Base-by-base conservation (phyloP, 2,329 filamentous ascomycete species). In the Ophiosphaerella korrae region DNA sequence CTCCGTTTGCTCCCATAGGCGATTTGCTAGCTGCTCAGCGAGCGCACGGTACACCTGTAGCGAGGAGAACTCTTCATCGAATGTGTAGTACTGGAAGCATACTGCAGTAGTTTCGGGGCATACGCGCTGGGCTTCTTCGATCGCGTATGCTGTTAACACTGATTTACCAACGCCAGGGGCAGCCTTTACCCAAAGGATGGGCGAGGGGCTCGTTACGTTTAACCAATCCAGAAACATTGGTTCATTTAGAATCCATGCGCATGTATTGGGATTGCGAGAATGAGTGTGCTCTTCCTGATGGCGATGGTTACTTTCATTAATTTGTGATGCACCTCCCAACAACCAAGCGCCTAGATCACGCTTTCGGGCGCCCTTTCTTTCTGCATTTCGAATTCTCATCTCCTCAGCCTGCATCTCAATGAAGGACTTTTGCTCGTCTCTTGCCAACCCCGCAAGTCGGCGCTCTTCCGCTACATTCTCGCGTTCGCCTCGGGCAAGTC, bases 1-100 rank as follows among this genome's bases (percentile, higher is more conserved):
- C 21, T 33, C 31, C 12, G 29, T 48, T 3, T 48, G 36, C 21
- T 48, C 36, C 45, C 45, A 48, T 23, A 48, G 21, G 7, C 24
- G 36, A 26, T 48, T 41, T 9, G 23, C 29, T 36, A 48, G 26
- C 18, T 48, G 45, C 34, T 48, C 45, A 8, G 45, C 37, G 29
- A 48, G 37, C n/a, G 35, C 31, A 13, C 45, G 36, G 14, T 33
- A 36, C 8, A 48, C 45, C 24, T 48, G 36, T 16, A 48, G 14
- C 5, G 12, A 33, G 8, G 37, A 33, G 34, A 48, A 48, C 37
- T 41, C 45, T 11, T 48, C 36, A 32, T 48, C 45, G 21, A 49
- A 49, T 6, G 31, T 44, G 42, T 44, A 44, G 32, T 44, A 44
- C 18, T 44, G 42, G 24, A 44, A 44, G 18, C 42, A 44, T 18